Evolutionary conservation across 768 basidiomycete species (phyloP), one percentile per base, ranked within the genome.

Genomic region (Kwoniella mangroviensis): DNA sequence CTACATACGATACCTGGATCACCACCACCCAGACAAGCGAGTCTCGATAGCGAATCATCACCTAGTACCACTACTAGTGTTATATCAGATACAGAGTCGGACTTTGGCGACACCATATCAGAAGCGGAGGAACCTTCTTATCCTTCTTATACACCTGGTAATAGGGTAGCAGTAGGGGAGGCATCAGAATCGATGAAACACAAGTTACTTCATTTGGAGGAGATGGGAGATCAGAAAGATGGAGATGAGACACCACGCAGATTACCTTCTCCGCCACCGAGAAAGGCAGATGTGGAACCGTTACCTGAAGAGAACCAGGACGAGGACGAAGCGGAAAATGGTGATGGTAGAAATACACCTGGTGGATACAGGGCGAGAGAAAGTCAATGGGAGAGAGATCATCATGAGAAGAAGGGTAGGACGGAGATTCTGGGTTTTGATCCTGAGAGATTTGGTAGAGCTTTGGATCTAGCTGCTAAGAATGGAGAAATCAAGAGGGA

Each of bases 181-280:
- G 65, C 63, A 19, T 55, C 65, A 1, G 34, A 55, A 13, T 40
- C 45, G 5, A 21, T 58, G 5, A 68, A 42, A 10, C 49, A 63
- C 41, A 60, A 55, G 13, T 28, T 53, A n/a, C 60, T 62, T 5
- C 41, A 68, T 17, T 4, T 40, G 2, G 24, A 26, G 10, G 22
- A 22, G 17, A 4, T 19, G 2, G 58, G n/a, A 13, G 21, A 17
- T 11, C 28, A 28, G 15, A 57, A 61, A 43, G 67, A 68, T 40
- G 67, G 67, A 63, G 67, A 68, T 15, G 41, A 7, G 26, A 68
- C 67, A 49, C 67, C 67, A 7, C 59, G 67, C 11, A 53, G 67
- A 56, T 62, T 60, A 55, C 67, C 67, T 22, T 62, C 59, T 28
- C 67, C 67, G 1, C 67, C 67, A 24, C 67, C 67, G 13, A 17